Conservation (phyloP, 495 filamentous ascomycete genomes). For the Penicillium nucicola region DNA sequence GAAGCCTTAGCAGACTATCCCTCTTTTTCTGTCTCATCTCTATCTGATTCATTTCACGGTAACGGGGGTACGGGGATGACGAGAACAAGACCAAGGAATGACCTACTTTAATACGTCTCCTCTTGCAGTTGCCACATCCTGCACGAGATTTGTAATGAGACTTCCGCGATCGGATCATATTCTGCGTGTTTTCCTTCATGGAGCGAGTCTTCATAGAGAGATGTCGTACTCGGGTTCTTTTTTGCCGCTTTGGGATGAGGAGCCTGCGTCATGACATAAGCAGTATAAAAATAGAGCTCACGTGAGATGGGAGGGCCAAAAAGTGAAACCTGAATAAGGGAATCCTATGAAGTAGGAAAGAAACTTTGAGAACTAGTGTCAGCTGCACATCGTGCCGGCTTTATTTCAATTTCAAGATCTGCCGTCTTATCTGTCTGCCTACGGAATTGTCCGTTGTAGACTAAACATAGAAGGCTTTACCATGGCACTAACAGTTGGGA, state of each 20-base stretch:
- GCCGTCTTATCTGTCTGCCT: neutral
- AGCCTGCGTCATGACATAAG: neutral
- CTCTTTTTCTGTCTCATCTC: neutral
- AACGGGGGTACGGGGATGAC: neutral
- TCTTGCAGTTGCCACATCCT: slow-evolving; percentile 34
- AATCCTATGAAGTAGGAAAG: no score
- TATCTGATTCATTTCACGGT: neutral
- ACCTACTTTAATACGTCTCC: slow-evolving; percentile 35
- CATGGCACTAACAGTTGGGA: no score
- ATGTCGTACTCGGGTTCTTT: neutral
- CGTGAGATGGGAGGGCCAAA: neutral
- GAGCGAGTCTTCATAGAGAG: neutral
- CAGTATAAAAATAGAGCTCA: neutral
- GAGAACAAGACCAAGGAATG: neutral
- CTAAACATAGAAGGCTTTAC: neutral
- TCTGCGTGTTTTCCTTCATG: neutral
- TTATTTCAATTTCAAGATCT: neutral
- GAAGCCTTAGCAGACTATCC: neutral
- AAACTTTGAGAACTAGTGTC: neutral
- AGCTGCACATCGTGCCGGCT: neutral
- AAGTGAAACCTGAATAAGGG: neutral
- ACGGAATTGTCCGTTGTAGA: neutral
- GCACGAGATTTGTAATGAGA: slow-evolving; percentile 33
- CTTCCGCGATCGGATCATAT: slow-evolving; percentile 15
- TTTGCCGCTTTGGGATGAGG: neutral